Percentiles rank a stretch among this genome's conserved stretches.
Evolutionary conservation across 2,329 filamentous ascomycete species (phyloP).

Genomic region (Ramichloridium luteum): DNA sequence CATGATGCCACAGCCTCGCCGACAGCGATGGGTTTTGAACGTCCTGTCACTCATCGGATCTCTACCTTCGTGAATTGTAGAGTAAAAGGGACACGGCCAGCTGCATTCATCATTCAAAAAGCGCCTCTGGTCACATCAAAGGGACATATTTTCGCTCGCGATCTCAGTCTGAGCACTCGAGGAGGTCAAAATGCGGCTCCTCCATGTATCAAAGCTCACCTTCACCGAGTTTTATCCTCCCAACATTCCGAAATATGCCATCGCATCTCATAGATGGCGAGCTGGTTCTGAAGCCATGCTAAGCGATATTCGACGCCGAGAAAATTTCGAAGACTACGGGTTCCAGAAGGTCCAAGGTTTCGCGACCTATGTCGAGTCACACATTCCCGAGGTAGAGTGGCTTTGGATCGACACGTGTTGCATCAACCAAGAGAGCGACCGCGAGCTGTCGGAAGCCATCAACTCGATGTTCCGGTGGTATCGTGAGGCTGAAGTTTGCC

Average conservation of each 20-base stretch:
- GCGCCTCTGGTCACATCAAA: too few relatives aligned
- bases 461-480: conserved; percentile 13
- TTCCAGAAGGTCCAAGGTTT: not conserved
- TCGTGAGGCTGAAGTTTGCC: conserved; percentile 6
- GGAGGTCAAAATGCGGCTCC: not conserved
- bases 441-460: conserved; percentile 10
- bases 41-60: too few relatives aligned
- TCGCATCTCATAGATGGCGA: not conserved
- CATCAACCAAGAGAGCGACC: conserved; percentile 9
- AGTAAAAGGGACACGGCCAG: too few relatives aligned
- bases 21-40: too few relatives aligned
- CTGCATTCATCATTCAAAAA: too few relatives aligned
- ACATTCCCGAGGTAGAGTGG: not conserved
- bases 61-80: too few relatives aligned
- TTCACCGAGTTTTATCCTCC: not conserved
- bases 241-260: not conserved
- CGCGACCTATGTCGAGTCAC: not conserved
- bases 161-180: too few relatives aligned
- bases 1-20: too few relatives aligned
- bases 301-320: not conserved
- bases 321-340: not conserved
- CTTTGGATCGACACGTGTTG: conserved; percentile 12
- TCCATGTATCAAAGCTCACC: not conserved
- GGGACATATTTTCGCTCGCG: too few relatives aligned
- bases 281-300: not conserved